Evolutionary conservation across 352 stramenopile genomes (phyloP).

Genomic region (Phytophthora pini): DNA sequence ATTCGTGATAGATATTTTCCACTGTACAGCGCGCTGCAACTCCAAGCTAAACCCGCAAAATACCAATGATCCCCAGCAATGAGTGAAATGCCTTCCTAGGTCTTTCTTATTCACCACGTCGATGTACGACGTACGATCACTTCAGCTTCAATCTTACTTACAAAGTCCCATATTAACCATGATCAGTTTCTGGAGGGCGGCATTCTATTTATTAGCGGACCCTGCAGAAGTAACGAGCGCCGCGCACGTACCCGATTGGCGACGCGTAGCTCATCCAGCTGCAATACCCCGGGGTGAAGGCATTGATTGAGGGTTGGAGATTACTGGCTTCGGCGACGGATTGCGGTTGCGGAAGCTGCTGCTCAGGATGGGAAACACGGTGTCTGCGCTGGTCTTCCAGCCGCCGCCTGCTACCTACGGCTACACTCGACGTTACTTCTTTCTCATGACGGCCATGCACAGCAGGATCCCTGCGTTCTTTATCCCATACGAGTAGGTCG

Average conservation of each 20-base stretch:
- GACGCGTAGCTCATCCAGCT: too few relatives aligned
- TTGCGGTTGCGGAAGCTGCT: background rate
- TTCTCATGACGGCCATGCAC: constrained; percentile 90
- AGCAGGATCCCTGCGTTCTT: constrained; percentile 96
- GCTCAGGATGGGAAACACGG: constrained; percentile 72
- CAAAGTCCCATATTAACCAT: constrained; percentile 23
- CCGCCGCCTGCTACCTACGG: constrained; percentile 80
- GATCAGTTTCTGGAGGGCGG: constrained; percentile 31
- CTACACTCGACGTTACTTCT: constrained; percentile 92
- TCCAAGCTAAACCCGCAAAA: constrained; percentile 1
- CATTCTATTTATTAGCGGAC: constrained; percentile 37
- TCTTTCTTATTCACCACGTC: constrained; percentile 7
- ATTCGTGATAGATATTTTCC: constrained; percentile 3
- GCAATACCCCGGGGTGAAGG: background rate
- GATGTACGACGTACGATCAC: background rate
- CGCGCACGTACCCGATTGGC: constrained; percentile 5
- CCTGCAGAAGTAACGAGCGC: constrained; percentile 16
- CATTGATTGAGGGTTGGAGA: constrained; percentile 1
- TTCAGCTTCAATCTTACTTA: constrained; percentile 24
- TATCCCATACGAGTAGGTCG: constrained; percentile 88
- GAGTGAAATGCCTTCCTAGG: background rate
- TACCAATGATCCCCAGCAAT: background rate
- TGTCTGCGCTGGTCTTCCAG: constrained; percentile 91
- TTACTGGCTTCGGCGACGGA: background rate
- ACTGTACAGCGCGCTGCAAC: constrained; percentile 14